Evolutionary conservation across 495 filamentous ascomycete species (phyloP), one percentile per base, ranked within the genome.

Genomic region (Neurospora hispaniola): DNA sequence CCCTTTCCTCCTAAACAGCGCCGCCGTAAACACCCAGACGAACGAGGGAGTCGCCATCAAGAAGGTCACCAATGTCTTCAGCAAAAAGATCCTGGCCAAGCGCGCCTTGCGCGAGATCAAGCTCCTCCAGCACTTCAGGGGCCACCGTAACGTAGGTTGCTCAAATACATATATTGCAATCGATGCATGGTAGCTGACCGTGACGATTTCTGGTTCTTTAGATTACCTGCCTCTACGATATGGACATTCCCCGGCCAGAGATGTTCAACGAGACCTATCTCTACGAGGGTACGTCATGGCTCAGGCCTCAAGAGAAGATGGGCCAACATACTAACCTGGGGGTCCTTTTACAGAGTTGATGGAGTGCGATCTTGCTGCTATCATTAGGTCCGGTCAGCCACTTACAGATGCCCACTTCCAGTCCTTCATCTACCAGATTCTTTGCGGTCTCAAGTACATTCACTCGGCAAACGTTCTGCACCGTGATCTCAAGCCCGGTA

Each of bases 31-130:
- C 85, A 89, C 88, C 78, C 88, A 92, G 80, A 97, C 93, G 16
- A 90, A 90, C 77, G 96, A 99, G 80, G 96, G 96, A n/a, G 94
- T 99, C 71, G 96, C 96, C 73, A 93, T 99, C 84, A 99, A 99
- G 86, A 99, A 99, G 82, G 93, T 99, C 79, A 99, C 96, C 83
- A 99, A 99, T 91, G 96, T 99, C 74, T 98, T 99, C 87, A 97
- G 94, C 89, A 99, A 99, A 86, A 98, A 98, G 90, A 99, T 99
- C 76, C 86, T 99, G 73, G 96, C 96, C 73, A 99, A 99, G 88
- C 92, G 96, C 76, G 96, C 96, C 71, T 83, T 99, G 85, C 89
- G 96, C 81, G 96, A 99, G 84, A 98, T 99, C 82, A 99, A 99
- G 88, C 89, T 99, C 73, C 87, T 99, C 73, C 96, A 98, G 85